A percentile compares a stretch with the other conserved stretches of the same genome.
Evolutionary conservation across 129 eudicot genomes (phyloP).

Genomic region (Flaveria brownii): DNA sequence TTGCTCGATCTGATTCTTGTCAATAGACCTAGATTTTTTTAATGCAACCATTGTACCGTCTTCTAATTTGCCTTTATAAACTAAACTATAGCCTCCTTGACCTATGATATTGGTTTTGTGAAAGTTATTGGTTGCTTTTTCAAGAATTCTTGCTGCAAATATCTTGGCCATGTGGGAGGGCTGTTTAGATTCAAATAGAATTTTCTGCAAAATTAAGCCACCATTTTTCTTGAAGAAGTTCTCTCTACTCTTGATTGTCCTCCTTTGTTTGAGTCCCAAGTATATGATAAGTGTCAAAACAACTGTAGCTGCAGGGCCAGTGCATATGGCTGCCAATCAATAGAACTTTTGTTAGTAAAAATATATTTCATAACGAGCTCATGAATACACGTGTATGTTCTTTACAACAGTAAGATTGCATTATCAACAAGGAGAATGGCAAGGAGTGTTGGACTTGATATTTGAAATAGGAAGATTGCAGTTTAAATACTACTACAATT

Average conservation of each 20-base stretch:
- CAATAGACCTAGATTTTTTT: neutral
- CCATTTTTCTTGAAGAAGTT: neutral
- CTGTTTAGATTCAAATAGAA: neutral
- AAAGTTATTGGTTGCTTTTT: conserved; percentile 7
- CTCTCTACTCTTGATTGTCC: neutral
- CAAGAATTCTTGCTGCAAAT: conserved; percentile 6
- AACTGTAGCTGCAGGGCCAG: neutral
- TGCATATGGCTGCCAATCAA: neutral
- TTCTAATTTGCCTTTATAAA: conserved; percentile 6
- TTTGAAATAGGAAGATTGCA: no score
- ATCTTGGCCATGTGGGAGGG: conserved; percentile 8
- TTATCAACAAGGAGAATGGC: no score
- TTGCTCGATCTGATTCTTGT: no score
- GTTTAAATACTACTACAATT: no score
- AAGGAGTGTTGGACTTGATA: no score
- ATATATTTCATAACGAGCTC: neutral
- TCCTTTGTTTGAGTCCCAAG: conserved; percentile 10
- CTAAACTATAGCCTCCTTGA: conserved; percentile 9
- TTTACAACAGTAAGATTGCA: no score
- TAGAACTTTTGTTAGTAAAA: neutral
- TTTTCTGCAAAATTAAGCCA: neutral
- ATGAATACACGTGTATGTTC: neutral
- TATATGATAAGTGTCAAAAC: neutral
- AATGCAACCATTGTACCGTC: neutral
- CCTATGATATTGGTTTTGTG: conserved; percentile 5